phyloP scores from a whole-genome alignment of 2,329 filamentous ascomycete species.

The Keithomyces neogunnii region DNA sequence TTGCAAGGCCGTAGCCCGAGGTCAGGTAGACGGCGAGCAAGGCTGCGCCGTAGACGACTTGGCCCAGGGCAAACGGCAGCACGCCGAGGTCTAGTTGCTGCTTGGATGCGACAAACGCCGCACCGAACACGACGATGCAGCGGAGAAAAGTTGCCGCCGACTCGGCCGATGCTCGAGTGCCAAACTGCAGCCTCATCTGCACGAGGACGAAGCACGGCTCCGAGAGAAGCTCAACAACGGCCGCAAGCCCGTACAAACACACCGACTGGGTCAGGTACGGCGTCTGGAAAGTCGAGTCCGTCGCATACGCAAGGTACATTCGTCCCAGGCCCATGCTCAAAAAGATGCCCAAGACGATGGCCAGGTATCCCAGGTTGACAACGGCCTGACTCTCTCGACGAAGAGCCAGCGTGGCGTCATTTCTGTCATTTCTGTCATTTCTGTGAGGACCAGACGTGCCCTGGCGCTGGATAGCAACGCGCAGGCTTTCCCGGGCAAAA shows the following conservation, averaged over 20 bases:
- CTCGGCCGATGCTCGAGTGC: conserved; percentile 73
- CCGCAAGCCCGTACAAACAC: conserved; percentile 45
- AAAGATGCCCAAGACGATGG: conserved; percentile 58
- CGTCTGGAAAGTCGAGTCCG: conserved; percentile 40
- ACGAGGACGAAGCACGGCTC: conserved; percentile 88
- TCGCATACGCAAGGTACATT: conserved; percentile 54
- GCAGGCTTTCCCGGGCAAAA: conserved; percentile 83
- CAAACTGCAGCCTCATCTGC: conserved; percentile 73
- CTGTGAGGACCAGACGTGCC: conserved; percentile 8
- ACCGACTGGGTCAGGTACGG: conserved; percentile 53
- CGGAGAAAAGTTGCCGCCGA: conserved; percentile 70
- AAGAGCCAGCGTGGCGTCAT: conserved; percentile 7
- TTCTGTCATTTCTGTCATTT: conserved; percentile 5
- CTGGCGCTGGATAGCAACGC: conserved; percentile 84
- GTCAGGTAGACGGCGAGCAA: conserved; percentile 63
- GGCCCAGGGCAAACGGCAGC: conserved; percentile 81
- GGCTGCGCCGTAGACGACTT: conserved; percentile 64
- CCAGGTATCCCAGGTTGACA: conserved; percentile 81
- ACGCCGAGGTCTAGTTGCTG: conserved; percentile 54
- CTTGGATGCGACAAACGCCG: conserved; percentile 55
- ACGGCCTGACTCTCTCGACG: conserved; percentile 57
- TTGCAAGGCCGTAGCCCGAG: conserved; percentile 50
- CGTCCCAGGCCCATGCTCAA: conserved; percentile 57
- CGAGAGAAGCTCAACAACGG: conserved; percentile 66
- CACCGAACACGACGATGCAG: conserved; percentile 65